A percentile compares a stretch with the other conserved stretches of the same genome.
Evolutionary conservation across 129 eudicot species (phyloP).

Genomic region (Lactuca saligna): DNA sequence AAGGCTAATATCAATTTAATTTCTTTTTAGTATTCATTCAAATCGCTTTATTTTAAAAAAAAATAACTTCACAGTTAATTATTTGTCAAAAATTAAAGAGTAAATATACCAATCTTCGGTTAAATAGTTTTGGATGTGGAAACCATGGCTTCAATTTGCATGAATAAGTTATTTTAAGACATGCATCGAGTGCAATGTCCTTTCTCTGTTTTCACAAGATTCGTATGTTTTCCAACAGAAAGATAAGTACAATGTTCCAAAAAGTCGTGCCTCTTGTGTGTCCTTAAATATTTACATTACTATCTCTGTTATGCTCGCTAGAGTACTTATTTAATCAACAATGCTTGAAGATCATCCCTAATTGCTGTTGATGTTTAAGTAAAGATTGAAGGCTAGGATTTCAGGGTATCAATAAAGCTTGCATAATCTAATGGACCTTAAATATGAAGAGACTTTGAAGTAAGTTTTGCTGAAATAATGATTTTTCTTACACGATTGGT

Average conservation of each 20-base stretch:
- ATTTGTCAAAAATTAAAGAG: too few species aligned
- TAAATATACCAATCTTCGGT: too few species aligned
- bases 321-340: too few species aligned
- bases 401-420: too few species aligned
- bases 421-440: slow-evolving; percentile 45
- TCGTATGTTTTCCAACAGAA: neutral
- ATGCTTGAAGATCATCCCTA: neutral
- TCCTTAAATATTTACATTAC: neutral
- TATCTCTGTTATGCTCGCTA: too few species aligned
- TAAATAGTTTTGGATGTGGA: too few species aligned
- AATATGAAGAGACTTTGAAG: slow-evolving; percentile 50
- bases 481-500: neutral
- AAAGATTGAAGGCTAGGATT: neutral
- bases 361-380: neutral
- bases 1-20: too few species aligned
- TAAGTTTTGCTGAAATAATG: slow-evolving; percentile 5
- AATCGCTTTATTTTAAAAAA: too few species aligned
- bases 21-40: too few species aligned
- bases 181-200: neutral
- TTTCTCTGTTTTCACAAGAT: neutral
- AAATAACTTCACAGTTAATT: too few species aligned
- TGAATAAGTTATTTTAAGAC: neutral
- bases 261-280: neutral
- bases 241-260: neutral
- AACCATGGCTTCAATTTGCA: neutral